These are phyloP conservation scores for Fusarium scirpi DNA, from an alignment of 2,329 filamentous ascomycete genomes.

Conservation along the genomic window DNA sequence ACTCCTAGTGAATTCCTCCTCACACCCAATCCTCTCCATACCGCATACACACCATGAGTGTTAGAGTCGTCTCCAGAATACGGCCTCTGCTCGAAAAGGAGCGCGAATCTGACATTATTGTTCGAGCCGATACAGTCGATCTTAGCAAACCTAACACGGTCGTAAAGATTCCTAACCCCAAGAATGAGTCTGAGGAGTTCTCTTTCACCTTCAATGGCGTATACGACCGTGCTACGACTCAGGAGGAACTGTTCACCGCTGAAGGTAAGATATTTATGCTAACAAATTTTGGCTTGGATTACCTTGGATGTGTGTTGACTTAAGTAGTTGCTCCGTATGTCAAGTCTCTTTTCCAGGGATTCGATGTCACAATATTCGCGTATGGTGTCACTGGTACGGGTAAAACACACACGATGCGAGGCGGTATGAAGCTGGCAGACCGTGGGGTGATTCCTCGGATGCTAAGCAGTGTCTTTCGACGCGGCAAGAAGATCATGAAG, in stretches of 20 bases:
- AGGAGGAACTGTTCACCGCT: slow-evolving; percentile 88
- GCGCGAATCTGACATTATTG: slow-evolving; percentile 87
- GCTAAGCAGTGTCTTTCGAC: slow-evolving; percentile 85
- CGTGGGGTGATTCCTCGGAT: slow-evolving; percentile 89
- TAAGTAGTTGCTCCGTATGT: slow-evolving; percentile 83
- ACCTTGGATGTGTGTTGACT: slow-evolving; percentile 42
- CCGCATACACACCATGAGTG: slow-evolving; percentile 63
- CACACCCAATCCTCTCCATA: slow-evolving; percentile 26
- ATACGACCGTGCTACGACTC: slow-evolving; percentile 82
- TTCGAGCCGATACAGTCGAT: slow-evolving; percentile 73
- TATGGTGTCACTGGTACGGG: slow-evolving; percentile 94
- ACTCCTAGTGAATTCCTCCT: slow-evolving; percentile 7
- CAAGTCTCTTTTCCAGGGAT: slow-evolving; percentile 90
- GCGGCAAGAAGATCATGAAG: slow-evolving; percentile 86
- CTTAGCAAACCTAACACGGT: slow-evolving; percentile 72
- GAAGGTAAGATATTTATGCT: slow-evolving; percentile 72
- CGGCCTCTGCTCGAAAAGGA: slow-evolving; percentile 89
- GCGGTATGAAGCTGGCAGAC: slow-evolving; percentile 86
- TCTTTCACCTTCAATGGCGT: slow-evolving; percentile 96
- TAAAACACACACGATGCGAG: slow-evolving; percentile 96
- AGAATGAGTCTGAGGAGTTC: slow-evolving; percentile 91
- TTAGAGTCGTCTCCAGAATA: slow-evolving; percentile 90
- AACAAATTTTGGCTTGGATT: slow-evolving; percentile 5
- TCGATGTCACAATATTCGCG: slow-evolving; percentile 90
- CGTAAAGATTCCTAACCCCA: slow-evolving; percentile 92